Evolutionary conservation across 2,329 filamentous ascomycete genomes (phyloP), one percentile per base, ranked within the genome.

Genomic region (Fusarium sp.): DNA sequence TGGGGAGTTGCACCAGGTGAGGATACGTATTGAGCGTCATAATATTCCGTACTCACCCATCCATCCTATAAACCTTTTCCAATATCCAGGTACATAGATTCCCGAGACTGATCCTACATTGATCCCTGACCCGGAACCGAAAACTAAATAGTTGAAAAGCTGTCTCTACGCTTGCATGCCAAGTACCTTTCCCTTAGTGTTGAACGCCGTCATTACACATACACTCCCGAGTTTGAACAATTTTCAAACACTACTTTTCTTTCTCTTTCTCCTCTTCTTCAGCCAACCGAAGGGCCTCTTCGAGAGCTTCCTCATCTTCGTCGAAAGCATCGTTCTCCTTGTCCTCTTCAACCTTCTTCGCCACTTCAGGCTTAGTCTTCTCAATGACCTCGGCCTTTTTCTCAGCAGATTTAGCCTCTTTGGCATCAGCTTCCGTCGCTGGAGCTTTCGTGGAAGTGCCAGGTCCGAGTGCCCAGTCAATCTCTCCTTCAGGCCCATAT

Each of bases 401-500:
- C 24, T 75, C 70, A 12, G 41, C 58, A 14, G 64, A 65, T 24
- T 70, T 67, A 47, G 78, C 69, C 35, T 66, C 74, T 17, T 79
- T 75, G 9, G 65, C 75, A 5, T 80, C 76, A 17, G 58, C 60
- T 33, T 77, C 60, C 22, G 75, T 61, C 39, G 52, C 78, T 17
- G 75, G 70, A 58, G 77, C 68, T 65, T 81, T 83, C 60, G 81
- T 84, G 6, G 81, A 79, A 17, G 79, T 77, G 13, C 77, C 83
- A 3, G 84, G 82, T 36, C 78, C 79, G 62, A 92, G 80, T 79
- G 92, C 91, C 96, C 96, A 99, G 81, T 98, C 92, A 77, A 99
- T 95, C 78, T 91, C 89, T 4, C 90, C 92, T 7, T 91, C 92
- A n/a, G 88, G 85, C 0, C 96, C 96, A 82, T 98, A 98, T 66